Evolutionary conservation across 768 basidiomycete genomes (phyloP).

Genomic region (Chlorophyllum brunneum): DNA sequence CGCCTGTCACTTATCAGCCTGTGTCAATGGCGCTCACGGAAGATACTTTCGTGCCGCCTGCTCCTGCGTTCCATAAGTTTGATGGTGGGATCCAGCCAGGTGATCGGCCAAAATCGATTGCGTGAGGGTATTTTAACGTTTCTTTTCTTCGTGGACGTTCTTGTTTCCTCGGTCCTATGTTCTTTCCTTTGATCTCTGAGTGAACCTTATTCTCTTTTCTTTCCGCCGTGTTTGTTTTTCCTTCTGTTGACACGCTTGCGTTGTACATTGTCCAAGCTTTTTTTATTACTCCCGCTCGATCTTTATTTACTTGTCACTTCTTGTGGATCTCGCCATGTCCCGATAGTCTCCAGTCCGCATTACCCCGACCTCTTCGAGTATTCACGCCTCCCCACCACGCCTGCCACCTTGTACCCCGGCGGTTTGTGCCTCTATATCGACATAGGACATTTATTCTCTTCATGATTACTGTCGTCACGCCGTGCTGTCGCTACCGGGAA

Average conservation of each 20-base stretch:
- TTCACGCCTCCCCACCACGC: no score
- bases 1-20: constrained; percentile 60
- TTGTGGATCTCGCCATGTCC: not conserved
- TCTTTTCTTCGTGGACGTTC: not conserved
- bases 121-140: constrained; percentile 19
- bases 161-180: no score
- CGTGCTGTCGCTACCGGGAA: constrained; percentile 1
- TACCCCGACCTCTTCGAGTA: not conserved
- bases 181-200: not conserved
- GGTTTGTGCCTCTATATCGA: not conserved
- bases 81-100: constrained; percentile 27
- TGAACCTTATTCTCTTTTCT: not conserved
- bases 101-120: constrained; percentile 43
- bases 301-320: not conserved
- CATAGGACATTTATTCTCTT: not conserved
- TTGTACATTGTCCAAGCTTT: constrained; percentile 1
- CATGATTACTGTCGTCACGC: not conserved
- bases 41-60: constrained; percentile 56
- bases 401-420: not conserved
- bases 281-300: not conserved
- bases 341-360: not conserved
- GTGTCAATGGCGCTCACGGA: constrained; percentile 67
- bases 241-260: constrained; percentile 2
- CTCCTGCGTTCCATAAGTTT: constrained; percentile 50
- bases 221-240: constrained; percentile 2